A percentile compares a stretch with the other conserved stretches of the same genome.
Conservation (phyloP, 2,329 filamentous ascomycete genomes). For the Fusarium scirpi region DNA sequence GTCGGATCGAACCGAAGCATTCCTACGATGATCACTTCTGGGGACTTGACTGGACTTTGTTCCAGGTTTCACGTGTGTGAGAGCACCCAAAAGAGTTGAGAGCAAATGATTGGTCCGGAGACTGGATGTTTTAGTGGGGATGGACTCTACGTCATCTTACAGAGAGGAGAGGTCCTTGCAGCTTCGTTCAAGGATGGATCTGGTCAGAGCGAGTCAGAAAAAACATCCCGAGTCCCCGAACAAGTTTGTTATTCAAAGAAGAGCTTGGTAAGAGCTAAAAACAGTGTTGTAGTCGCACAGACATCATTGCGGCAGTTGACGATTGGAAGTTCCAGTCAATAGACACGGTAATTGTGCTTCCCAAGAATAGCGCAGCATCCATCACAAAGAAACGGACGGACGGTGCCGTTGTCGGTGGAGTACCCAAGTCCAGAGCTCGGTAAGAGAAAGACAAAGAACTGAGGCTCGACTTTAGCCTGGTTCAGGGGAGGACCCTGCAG, state of each 20-base stretch:
- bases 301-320: slow-evolving; percentile 1
- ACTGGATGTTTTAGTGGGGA: slow-evolving; percentile 10
- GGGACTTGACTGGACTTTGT: slow-evolving; percentile 15
- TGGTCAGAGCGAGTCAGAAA: slow-evolving; percentile 4
- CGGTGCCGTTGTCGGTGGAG: slow-evolving; percentile 2
- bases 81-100: background rate
- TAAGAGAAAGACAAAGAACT: slow-evolving; percentile 20
- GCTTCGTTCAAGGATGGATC: slow-evolving; percentile 21
- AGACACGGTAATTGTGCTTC: background rate
- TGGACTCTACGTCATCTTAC: slow-evolving; percentile 44
- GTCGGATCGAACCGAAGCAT: slow-evolving; percentile 38
- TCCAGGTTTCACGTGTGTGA: slow-evolving; percentile 20
- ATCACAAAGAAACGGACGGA: background rate
- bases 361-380: background rate
- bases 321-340: slow-evolving; percentile 1
- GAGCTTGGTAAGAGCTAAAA: background rate
- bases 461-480: slow-evolving; percentile 33
- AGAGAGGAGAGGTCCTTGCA: slow-evolving; percentile 40
- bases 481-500: slow-evolving; percentile 41
- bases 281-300: background rate
- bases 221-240: slow-evolving; percentile 1
- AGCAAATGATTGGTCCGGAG: slow-evolving; percentile 28
- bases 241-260: slow-evolving; percentile 6
- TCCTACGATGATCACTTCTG: slow-evolving; percentile 41
- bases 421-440: slow-evolving; percentile 7